A percentile compares a stretch with the other conserved stretches of the same genome.
Evolutionary conservation across 257 asterid species (phyloP).

Genomic region (Fraxinus anomala): DNA sequence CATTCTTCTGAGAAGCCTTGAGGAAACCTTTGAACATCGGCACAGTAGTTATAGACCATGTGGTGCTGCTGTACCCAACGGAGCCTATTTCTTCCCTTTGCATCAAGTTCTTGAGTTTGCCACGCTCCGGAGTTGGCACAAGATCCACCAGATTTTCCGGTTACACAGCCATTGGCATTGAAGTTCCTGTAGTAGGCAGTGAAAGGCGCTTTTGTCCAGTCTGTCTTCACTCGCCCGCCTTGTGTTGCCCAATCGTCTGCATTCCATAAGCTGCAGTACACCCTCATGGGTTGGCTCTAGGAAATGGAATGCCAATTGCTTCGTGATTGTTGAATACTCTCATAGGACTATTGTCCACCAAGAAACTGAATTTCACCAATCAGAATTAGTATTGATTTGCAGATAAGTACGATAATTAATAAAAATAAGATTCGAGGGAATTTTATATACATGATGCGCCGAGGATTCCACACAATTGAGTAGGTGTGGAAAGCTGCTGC

Average conservation of each 20-base stretch:
- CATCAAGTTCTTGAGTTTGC: conserved; percentile 31
- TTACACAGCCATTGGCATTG: conserved; percentile 23
- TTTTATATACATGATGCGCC: conserved; percentile 30
- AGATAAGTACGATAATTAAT: background rate
- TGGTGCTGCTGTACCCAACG: conserved; percentile 28
- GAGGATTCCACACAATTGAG: conserved; percentile 38
- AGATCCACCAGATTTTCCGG: background rate
- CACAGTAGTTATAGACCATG: conserved; percentile 27
- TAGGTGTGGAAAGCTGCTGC: conserved; percentile 36
- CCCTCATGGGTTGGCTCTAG: conserved; percentile 26
- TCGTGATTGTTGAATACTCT: conserved; percentile 52
- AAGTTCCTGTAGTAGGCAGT: conserved; percentile 25
- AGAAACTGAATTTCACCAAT: conserved; percentile 35
- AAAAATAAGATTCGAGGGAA: background rate
- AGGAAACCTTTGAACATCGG: conserved; percentile 29
- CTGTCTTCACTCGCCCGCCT: conserved; percentile 37
- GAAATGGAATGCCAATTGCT: conserved; percentile 42
- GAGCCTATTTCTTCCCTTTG: conserved; percentile 20
- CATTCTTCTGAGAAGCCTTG: conserved; percentile 28
- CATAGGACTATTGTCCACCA: conserved; percentile 52
- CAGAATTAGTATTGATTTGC: background rate
- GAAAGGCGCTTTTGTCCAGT: conserved; percentile 29
- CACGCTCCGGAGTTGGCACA: conserved; percentile 13
- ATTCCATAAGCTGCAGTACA: conserved; percentile 27
- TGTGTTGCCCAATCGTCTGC: conserved; percentile 40